Percentiles rank a stretch among this genome's conserved stretches.
Evolutionary conservation across 176 grass and related monocot species (phyloP).

Genomic region (Paspalum vaginatum): DNA sequence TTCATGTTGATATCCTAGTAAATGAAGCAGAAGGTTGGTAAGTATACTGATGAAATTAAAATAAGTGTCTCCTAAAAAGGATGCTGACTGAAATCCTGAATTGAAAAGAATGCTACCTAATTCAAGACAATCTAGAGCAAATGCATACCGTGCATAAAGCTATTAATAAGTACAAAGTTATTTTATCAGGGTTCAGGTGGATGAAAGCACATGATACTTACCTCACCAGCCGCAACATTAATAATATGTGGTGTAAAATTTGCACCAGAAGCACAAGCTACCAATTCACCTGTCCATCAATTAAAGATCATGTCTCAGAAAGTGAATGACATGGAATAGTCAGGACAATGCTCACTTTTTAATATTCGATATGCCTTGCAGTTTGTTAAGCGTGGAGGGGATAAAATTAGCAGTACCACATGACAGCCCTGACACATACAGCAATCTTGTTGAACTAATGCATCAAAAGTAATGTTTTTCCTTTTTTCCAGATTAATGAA

Average conservation of each 20-base stretch:
- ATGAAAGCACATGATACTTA: conserved; percentile 43
- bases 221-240: conserved; percentile 82
- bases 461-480: not conserved
- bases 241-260: conserved; percentile 96
- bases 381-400: not conserved
- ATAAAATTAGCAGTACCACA: not conserved
- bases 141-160: not conserved
- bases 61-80: not conserved
- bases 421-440: not conserved
- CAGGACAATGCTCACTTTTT: not conserved
- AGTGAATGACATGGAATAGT: not conserved
- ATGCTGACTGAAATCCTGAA: not conserved
- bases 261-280: conserved; percentile 74
- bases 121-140: conserved; percentile 9
- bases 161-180: not conserved
- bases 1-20: conserved; percentile 86
- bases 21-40: conserved; percentile 22
- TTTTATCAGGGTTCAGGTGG: not conserved
- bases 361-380: not conserved
- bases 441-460: not conserved
- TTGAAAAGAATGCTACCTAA: not conserved
- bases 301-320: conserved; percentile 13
- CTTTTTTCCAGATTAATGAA: not conserved
- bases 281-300: conserved; percentile 65
- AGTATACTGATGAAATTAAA: conserved; percentile 18